A percentile compares a stretch with the other conserved stretches of the same genome.
These are phyloP conservation scores for Mycena rosella DNA, from an alignment of 768 basidiomycete species.

Conservation along the genomic window DNA sequence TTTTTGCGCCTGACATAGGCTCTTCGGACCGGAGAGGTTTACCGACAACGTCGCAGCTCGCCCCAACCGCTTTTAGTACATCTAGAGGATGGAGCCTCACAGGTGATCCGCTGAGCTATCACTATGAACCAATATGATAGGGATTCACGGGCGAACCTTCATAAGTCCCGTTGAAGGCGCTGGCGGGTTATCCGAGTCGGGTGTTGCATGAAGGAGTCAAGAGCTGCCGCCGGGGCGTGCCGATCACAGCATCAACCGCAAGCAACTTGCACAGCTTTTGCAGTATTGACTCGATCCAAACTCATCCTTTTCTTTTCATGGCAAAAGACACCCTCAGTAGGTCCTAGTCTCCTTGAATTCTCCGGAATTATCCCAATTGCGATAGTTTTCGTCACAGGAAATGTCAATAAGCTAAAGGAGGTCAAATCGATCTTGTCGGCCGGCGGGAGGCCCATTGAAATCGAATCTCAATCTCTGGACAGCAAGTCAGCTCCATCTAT, in stretches of 20 bases:
- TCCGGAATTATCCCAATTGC: not conserved
- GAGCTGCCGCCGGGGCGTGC: not conserved
- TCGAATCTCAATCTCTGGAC: constrained; percentile 85
- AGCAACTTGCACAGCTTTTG: constrained; percentile 3
- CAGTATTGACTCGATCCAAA: not conserved
- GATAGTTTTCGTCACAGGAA: constrained; percentile 94
- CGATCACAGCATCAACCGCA: not conserved
- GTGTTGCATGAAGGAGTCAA: too few relatives aligned
- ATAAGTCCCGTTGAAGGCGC: too few relatives aligned
- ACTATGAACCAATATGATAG: too few relatives aligned
- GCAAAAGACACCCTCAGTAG: constrained; percentile 20
- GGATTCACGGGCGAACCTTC: too few relatives aligned
- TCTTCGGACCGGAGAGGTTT: too few relatives aligned
- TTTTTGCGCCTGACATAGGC: too few relatives aligned
- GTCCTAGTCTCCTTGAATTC: constrained; percentile 13
- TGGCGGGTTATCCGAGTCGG: too few relatives aligned
- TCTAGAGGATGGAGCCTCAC: too few relatives aligned
- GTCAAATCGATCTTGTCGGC: constrained; percentile 85
- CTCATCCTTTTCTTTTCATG: not conserved
- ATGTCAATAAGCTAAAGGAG: constrained; percentile 92
- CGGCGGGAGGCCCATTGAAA: constrained; percentile 73
- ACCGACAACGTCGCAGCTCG: too few relatives aligned
- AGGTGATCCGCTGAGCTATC: too few relatives aligned
- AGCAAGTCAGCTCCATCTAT: constrained; percentile 60
- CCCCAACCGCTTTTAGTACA: too few relatives aligned